phyloP scores from a whole-genome alignment of 164 flowering plant species.

The Nelumbo lutea region DNA sequence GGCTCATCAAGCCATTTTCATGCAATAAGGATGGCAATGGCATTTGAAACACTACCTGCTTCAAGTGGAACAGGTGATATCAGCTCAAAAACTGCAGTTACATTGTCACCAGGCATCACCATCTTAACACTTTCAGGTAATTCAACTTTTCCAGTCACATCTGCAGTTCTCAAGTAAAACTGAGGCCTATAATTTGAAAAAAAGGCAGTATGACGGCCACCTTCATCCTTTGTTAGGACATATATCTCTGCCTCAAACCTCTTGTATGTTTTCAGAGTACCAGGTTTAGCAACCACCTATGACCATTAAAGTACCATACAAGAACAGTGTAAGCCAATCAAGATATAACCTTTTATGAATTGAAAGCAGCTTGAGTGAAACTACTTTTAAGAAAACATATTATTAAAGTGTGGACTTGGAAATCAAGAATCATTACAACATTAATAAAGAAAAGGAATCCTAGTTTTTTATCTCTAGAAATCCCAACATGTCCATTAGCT shows the following conservation, averaged over 20 bases:
- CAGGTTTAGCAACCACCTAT: slow-evolving; percentile 92
- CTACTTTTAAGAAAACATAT: neutral
- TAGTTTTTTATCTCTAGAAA: neutral
- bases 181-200: slow-evolving; percentile 94
- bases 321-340: neutral
- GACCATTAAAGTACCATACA: neutral
- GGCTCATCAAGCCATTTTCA: neutral
- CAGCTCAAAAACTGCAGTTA: slow-evolving; percentile 86
- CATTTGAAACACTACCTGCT: slow-evolving; percentile 43
- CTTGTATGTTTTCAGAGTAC: slow-evolving; percentile 64
- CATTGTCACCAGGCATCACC: slow-evolving; percentile 99
- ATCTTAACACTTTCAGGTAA: slow-evolving; percentile 94
- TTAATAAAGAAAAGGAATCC: neutral
- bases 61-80: slow-evolving; percentile 83
- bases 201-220: slow-evolving; percentile 96
- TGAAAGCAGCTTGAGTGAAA: neutral
- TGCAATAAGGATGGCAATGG: neutral
- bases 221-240: slow-evolving; percentile 96
- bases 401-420: neutral
- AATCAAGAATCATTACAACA: no score
- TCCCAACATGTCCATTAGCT: neutral
- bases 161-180: slow-evolving; percentile 94
- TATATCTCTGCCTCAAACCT: slow-evolving; percentile 94
- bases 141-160: slow-evolving; percentile 88
- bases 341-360: neutral